Percentiles rank a stretch among this genome's conserved stretches.
Conservation (phyloP, 2,329 filamentous ascomycete genomes). For the Ophiocordyceps polyrhachis-furcata region DNA sequence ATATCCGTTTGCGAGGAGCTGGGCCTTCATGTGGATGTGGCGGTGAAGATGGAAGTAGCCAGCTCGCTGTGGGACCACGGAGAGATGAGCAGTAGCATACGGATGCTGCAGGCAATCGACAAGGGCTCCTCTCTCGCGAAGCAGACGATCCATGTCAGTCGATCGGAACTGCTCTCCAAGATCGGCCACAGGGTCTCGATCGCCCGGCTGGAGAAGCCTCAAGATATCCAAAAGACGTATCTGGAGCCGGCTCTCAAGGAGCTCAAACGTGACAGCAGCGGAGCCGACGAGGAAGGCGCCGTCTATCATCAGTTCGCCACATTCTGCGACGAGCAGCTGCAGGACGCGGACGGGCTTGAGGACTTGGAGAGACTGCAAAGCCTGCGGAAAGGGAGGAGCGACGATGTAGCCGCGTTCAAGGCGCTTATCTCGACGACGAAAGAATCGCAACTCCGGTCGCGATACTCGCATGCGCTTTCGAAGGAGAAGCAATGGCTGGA, state of each 20-base stretch:
- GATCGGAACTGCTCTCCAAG: conserved; percentile 67
- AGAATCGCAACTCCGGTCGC: conserved; percentile 33
- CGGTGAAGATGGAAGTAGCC: conserved; percentile 64
- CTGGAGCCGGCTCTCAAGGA: conserved; percentile 70
- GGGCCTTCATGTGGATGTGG: conserved; percentile 61
- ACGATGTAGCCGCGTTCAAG: conserved; percentile 60
- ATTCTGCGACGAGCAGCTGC: conserved; percentile 88
- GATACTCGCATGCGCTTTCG: conserved; percentile 39
- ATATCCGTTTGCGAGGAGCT: conserved; percentile 48
- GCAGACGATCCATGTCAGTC: conserved; percentile 53
- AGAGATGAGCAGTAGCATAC: conserved; percentile 74
- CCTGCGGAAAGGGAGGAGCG: conserved; percentile 60
- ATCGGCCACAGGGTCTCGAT: conserved; percentile 79
- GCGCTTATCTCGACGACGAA: conserved; percentile 32
- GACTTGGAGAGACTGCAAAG: conserved; percentile 68
- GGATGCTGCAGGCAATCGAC: conserved; percentile 64
- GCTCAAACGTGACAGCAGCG: conserved; percentile 44
- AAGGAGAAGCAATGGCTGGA: conserved; percentile 78
- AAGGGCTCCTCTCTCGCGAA: conserved; percentile 38
- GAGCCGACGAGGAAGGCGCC: conserved; percentile 56
- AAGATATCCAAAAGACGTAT: conserved; percentile 74
- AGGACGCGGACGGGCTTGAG: conserved; percentile 67
- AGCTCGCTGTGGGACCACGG: conserved; percentile 89
- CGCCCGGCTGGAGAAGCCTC: conserved; percentile 77
- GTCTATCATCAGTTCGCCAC: conserved; percentile 90